These are phyloP conservation scores for Stagonosporopsis chrysanthemi DNA, from an alignment of 2,329 filamentous ascomycete species.

Conservation along the genomic window DNA sequence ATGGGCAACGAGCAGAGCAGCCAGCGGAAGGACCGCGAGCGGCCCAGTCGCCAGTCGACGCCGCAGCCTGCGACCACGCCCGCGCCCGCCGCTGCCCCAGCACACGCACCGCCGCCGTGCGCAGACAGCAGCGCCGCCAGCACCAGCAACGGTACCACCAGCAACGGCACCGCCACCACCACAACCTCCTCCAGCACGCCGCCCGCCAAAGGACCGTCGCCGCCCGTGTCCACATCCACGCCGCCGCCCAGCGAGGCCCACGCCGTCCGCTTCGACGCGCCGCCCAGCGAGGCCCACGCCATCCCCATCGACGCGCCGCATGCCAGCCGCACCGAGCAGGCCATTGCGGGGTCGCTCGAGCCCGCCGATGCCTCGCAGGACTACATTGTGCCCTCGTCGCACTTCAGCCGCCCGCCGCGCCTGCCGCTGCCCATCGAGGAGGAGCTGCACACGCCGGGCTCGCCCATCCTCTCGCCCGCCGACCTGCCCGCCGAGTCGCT, in stretches of 20 bases:
- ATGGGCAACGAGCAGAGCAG: conserved; percentile 54
- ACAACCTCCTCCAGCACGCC: too few relatives aligned
- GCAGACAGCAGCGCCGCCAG: conserved; percentile 1
- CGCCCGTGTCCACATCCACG: background rate
- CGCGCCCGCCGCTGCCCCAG: conserved; percentile 7
- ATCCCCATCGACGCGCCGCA: conserved; percentile 44
- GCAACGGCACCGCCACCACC: conserved; percentile 41
- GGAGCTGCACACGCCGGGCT: conserved; percentile 86
- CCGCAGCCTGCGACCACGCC: too few relatives aligned
- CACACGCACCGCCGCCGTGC: background rate
- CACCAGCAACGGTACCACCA: background rate
- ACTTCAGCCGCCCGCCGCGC: conserved; percentile 77
- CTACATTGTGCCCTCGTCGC: conserved; percentile 49
- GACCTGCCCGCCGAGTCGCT: conserved; percentile 61
- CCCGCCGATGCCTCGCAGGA: conserved; percentile 44
- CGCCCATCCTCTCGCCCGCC: conserved; percentile 80
- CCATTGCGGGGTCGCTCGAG: conserved; percentile 33
- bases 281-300: conserved; percentile 40
- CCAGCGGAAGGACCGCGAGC: conserved; percentile 28
- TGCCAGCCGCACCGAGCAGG: conserved; percentile 18
- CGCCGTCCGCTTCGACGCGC: too few relatives aligned
- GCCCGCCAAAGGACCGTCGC: too few relatives aligned
- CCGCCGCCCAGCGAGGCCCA: conserved; percentile 27
- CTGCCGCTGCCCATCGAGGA: conserved; percentile 93
- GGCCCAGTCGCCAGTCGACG: too few relatives aligned